These are phyloP conservation scores for Gilbertella persicaria DNA, from an alignment of 371 early-diverging fungal species.

Conservation along the genomic window DNA sequence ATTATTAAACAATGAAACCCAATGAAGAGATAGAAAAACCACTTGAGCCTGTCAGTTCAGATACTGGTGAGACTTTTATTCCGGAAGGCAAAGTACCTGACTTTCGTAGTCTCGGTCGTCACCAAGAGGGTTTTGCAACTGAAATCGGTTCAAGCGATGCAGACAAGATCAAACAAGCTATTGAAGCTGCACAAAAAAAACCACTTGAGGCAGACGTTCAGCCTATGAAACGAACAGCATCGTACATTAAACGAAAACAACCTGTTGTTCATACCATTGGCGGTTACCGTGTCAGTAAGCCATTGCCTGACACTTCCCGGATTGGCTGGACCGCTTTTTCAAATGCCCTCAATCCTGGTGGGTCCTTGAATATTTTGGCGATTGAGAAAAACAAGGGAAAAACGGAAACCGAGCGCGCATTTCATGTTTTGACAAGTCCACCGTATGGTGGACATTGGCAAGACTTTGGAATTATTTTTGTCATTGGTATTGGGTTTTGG, in stretches of 20 bases:
- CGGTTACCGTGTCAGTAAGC: slow-evolving; percentile 23
- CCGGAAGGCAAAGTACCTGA: slow-evolving; percentile 23
- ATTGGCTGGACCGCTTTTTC: slow-evolving; percentile 42
- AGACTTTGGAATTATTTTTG: slow-evolving; percentile 35
- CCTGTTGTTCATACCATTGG: slow-evolving; percentile 23
- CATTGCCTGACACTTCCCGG: slow-evolving; percentile 29
- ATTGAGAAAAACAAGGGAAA: slow-evolving; percentile 11
- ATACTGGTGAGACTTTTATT: slow-evolving; percentile 1
- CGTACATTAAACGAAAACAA: neutral
- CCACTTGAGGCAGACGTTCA: neutral
- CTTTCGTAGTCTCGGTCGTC: slow-evolving; percentile 15
- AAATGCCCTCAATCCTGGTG: slow-evolving; percentile 26
- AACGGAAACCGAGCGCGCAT: neutral
- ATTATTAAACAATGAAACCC: neutral
- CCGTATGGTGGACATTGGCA: slow-evolving; percentile 35
- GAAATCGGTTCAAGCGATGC: slow-evolving; percentile 32
- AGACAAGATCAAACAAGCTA: slow-evolving; percentile 21
- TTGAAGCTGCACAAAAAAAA: slow-evolving; percentile 24
- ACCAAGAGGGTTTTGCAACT: slow-evolving; percentile 32
- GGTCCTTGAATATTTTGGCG: slow-evolving; percentile 15
- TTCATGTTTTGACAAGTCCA: neutral
- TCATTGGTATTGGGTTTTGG: slow-evolving; percentile 38
- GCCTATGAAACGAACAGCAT: neutral
- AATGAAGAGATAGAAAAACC: neutral
- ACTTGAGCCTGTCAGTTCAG: neutral